phyloP scores from a whole-genome alignment of 2,329 filamentous ascomycete genomes.

The Bipolaris cookei region DNA sequence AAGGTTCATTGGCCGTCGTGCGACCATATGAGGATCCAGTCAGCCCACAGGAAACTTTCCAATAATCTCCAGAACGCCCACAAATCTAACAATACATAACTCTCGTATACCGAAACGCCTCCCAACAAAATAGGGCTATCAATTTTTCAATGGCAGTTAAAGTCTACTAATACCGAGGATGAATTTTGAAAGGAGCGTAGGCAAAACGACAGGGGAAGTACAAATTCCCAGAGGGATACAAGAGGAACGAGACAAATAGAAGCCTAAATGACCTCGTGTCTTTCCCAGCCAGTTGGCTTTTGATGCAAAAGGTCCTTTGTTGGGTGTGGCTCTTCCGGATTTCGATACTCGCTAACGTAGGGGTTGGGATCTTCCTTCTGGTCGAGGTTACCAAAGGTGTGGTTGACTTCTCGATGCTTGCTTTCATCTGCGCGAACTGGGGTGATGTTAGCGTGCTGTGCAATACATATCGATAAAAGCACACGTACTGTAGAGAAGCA shows the following conservation, averaged over 20 bases:
- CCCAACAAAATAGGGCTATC: conserved; percentile 10
- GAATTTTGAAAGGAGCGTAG: conserved; percentile 16
- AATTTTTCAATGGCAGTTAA: not conserved
- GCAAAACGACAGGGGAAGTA: not conserved
- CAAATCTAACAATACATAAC: conserved; percentile 7
- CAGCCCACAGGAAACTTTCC: not conserved
- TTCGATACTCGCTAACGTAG: conserved; percentile 83
- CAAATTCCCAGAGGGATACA: not conserved
- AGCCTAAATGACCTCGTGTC: conserved; percentile 63
- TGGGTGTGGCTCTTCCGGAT: conserved; percentile 69
- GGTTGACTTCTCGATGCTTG: conserved; percentile 88
- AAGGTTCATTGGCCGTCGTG: not conserved
- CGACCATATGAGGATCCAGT: conserved; percentile 7
- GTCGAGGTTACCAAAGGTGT: conserved; percentile 87
- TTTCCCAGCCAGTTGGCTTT: conserved; percentile 78
- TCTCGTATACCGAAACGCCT: not conserved
- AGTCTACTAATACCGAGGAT: conserved; percentile 14
- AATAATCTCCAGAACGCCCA: conserved; percentile 8
- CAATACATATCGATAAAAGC: conserved; percentile 1
- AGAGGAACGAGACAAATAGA: not conserved
- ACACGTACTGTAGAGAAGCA: conserved; percentile 81
- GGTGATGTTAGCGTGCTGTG: conserved; percentile 12
- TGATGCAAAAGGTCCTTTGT: conserved; percentile 70
- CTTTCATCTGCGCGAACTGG: conserved; percentile 48
- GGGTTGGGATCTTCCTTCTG: conserved; percentile 90